A percentile compares a stretch with the other conserved stretches of the same genome.
phyloP scores from a whole-genome alignment of 2,329 filamentous ascomycete species.

The Botrytis cinerea region DNA sequence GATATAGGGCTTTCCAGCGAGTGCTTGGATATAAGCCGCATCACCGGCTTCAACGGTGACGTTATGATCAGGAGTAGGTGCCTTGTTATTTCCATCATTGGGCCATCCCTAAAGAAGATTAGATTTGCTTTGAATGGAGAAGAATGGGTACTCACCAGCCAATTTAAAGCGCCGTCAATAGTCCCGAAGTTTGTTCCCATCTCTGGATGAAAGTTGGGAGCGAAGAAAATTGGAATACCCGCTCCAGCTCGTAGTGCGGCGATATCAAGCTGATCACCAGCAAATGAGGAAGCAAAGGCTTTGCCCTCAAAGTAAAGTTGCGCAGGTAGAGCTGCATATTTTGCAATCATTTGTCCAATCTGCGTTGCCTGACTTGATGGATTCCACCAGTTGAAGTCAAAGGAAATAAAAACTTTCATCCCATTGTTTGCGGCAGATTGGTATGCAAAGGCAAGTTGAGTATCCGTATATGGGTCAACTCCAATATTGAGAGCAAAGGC shows the following conservation, averaged over 20 bases:
- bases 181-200: constrained; percentile 26
- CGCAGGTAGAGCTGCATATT: constrained; percentile 39
- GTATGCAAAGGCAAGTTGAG: constrained; percentile 40
- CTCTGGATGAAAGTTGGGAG: constrained; percentile 34
- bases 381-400: constrained; percentile 38
- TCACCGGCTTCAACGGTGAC: constrained; percentile 32
- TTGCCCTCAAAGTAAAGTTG: constrained; percentile 43
- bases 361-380: constrained; percentile 26
- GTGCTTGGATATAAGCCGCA: constrained; percentile 27
- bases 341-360: constrained; percentile 38
- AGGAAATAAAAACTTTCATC: constrained; percentile 43
- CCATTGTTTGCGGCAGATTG: constrained; percentile 33
- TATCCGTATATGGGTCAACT: constrained; percentile 38
- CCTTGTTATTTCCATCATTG: constrained; percentile 35
- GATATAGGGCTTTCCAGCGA: constrained; percentile 34
- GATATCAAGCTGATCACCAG: constrained; percentile 50
- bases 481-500: constrained; percentile 43
- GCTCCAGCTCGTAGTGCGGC: constrained; percentile 44
- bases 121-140: too few species aligned
- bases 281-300: constrained; percentile 50
- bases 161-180: constrained; percentile 34
- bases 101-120: constrained; percentile 29
- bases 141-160: constrained; percentile 27
- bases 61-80: constrained; percentile 30
- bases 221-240: constrained; percentile 33